Conservation (phyloP, 768 basidiomycete genomes). For the Psilocybe cubensis region DNA sequence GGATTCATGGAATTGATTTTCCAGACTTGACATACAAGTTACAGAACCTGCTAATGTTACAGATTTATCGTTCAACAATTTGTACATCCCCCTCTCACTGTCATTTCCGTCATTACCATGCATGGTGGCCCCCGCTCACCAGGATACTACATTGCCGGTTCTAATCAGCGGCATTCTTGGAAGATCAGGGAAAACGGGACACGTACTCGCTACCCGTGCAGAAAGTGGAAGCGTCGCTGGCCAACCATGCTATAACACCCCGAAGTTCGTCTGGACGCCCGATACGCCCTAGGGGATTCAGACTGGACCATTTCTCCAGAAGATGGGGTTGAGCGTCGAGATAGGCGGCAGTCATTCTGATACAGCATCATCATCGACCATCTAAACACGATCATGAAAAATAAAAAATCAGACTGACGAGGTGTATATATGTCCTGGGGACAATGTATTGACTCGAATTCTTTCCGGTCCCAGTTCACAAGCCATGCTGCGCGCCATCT, state of each 20-base stretch:
- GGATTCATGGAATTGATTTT: not conserved
- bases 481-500: slow-evolving; percentile 84
- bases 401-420: slow-evolving; percentile 38
- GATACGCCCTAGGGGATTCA: slow-evolving; percentile 74
- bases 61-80: not conserved
- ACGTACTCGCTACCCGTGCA: slow-evolving; percentile 84
- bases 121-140: slow-evolving; percentile 65
- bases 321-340: slow-evolving; percentile 68
- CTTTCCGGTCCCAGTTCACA: slow-evolving; percentile 70
- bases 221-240: slow-evolving; percentile 76
- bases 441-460: slow-evolving; percentile 77
- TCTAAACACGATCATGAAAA: not conserved
- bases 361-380: not conserved
- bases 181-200: not conserved
- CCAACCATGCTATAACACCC: slow-evolving; percentile 73
- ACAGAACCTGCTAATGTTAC: not conserved
- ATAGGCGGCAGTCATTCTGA: slow-evolving; percentile 78
- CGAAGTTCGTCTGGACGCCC: slow-evolving; percentile 75
- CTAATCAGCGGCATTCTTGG: not conserved
- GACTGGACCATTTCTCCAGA: slow-evolving; percentile 64
- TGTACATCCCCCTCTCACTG: not conserved
- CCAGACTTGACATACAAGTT: not conserved
- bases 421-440: slow-evolving; percentile 79
- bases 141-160: slow-evolving; percentile 47
- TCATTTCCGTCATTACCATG: slow-evolving; percentile 46